Evolutionary conservation across 768 basidiomycete genomes (phyloP), one percentile per base, ranked within the genome.

Genomic region (Russula griseocarnosa): DNA sequence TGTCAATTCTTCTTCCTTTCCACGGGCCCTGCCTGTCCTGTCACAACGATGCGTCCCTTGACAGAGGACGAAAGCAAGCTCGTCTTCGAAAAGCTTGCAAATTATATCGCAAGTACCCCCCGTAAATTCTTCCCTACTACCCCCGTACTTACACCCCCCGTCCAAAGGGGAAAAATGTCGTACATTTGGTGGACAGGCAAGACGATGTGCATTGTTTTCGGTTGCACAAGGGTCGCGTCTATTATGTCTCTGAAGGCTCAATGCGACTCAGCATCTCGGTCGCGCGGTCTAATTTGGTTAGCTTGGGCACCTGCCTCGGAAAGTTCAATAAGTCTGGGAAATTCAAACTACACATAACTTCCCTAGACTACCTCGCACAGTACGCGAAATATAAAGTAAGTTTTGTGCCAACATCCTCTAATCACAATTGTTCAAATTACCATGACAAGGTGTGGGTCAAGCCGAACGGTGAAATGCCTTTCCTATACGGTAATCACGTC

Each of bases 401-500:
- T 70, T 22, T 36, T 18, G 13, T 24, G 16, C 36, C 54, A 20
- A 20, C n/a, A 34, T 26, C 38, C 18, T n/a, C 2, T 5, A 24
- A 51, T 14, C 40, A 1, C 62, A 42, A 11, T 22, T 5, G 9
- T 38, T 46, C 9, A 58, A 42, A 28, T 40, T 14, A 24, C 55
- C 11, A 24, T 58, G 14, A 36, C 5, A 64, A 98, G 96, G 84
- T 98, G 20, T 99, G 97, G 97, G 94, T 99, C 74, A 99, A 99
- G 75, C 88, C 95, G 28, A 96, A 98, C 68, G 97, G 97, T 71
- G 97, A 99, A 77, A 96, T 99, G 88, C 97, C 97, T 1, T 99
- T 96, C 82, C 78, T 99, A 42, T 99, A 99, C 72, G 97, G 97
- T 61, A 99, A 99, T 73, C 95, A 99, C 77, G 88, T 98, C 63